Evolutionary conservation across 83 land plant genomes (phyloP), one percentile per base, ranked within the genome.

Genomic region (Picea engelmannii): DNA sequence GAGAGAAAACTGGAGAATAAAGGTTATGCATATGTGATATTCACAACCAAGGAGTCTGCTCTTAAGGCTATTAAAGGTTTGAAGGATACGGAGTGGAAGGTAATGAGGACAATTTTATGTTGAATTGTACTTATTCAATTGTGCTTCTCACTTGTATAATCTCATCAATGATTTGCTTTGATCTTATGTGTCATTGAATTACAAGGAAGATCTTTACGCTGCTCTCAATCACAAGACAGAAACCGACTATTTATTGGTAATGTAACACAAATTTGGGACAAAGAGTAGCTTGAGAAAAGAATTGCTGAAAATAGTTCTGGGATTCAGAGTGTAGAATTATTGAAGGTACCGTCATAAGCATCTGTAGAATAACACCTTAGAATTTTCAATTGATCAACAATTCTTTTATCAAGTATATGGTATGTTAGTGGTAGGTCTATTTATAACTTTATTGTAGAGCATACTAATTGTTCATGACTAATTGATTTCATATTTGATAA

Each of bases 21-120:
- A 84, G 94, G 98, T 13, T 96, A 91, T 93, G 99, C 99, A 55
- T 96, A 95, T 93, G 92, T 96, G 66, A 90, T 94, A 15, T 95
- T 89, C 75, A 91, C 81, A 73, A 92, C 83, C 13, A 89, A 88
- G 81, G 98, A 96, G 71, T 83, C 87, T 85, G 98, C 99, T 79
- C 86, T 88, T 2, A 89, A 90, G 81, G 97, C 99, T 7, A 95
- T 95, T 40, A 93, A 96, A 67, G 85, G 83, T 24, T 82, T 96
- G 60, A 91, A 91, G 60, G 88, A 86, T 78, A 67, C 87, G 60
- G 95, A 93, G 79, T 82, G 95, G 64, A 96, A 93, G 95, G 99
- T 93, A 82, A 74, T 65, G 2, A 27, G n/a, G n/a, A n/a, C n/a
- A n/a, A n/a, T n/a, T n/a, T n/a, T n/a, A n/a, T n/a, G n/a, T n/a